These are phyloP conservation scores for Pleurotus tuber-regium DNA, from an alignment of 768 basidiomycete species.

Conservation along the genomic window DNA sequence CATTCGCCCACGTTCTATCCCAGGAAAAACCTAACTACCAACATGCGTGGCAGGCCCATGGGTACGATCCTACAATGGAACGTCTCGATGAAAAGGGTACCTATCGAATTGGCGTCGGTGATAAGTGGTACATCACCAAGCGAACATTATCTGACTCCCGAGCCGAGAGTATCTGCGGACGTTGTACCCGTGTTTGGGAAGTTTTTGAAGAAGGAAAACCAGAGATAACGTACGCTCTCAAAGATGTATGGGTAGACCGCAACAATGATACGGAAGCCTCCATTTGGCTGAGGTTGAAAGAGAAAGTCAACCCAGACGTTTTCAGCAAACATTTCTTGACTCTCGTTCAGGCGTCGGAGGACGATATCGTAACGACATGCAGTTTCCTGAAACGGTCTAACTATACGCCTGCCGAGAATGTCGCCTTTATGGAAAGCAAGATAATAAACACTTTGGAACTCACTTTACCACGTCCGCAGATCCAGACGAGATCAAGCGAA, in stretches of 20 bases:
- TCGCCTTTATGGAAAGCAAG: neutral
- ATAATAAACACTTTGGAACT: neutral
- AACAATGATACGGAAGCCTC: neutral
- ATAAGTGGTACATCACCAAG: conserved; percentile 3
- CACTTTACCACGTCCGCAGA: neutral
- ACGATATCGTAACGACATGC: neutral
- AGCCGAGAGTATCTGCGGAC: conserved; percentile 1
- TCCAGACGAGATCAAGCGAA: neutral
- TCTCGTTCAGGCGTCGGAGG: neutral
- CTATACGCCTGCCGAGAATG: neutral
- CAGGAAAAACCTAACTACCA: neutral
- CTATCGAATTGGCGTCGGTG: conserved; percentile 11
- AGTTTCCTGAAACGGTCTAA: neutral
- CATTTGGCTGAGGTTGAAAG: neutral
- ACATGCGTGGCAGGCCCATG: conserved; percentile 1
- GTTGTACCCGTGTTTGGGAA: conserved; percentile 13
- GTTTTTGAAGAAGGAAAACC: neutral
- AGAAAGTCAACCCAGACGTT: neutral
- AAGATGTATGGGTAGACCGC: neutral
- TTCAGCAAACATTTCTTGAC: neutral
- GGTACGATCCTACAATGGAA: conserved; percentile 15
- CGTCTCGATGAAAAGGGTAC: neutral
- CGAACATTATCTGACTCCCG: conserved; percentile 3
- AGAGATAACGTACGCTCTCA: neutral
- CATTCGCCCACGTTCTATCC: neutral